Percentiles rank a stretch among this genome's conserved stretches.
Evolutionary conservation across 2,329 filamentous ascomycete species (phyloP).

Genomic region (Zelopaecilomyces penicillatus): DNA sequence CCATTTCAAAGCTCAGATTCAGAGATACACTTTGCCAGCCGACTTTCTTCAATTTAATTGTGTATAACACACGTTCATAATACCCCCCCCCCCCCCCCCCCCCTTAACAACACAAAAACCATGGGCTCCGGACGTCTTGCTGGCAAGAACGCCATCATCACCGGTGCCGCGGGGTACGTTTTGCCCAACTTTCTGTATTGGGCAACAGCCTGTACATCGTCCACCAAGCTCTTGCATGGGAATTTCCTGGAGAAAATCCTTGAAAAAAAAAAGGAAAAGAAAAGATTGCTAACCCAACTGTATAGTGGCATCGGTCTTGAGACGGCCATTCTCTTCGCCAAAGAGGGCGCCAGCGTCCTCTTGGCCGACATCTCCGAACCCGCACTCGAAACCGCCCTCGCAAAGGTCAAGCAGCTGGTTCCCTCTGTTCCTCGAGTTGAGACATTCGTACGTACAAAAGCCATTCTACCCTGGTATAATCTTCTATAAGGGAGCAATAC

Average conservation of each 20-base stretch:
- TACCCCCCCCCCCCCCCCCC: too few species aligned
- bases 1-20: too few species aligned
- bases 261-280: background rate
- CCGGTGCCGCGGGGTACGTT: slow-evolving; percentile 77
- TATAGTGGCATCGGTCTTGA: slow-evolving; percentile 83
- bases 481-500: too few species aligned
- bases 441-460: slow-evolving; percentile 36
- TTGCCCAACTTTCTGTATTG: background rate
- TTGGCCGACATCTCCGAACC: slow-evolving; percentile 77
- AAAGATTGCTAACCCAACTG: slow-evolving; percentile 3
- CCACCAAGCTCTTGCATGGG: background rate
- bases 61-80: too few species aligned
- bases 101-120: slow-evolving; percentile 1
- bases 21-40: too few species aligned
- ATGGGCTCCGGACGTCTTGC: slow-evolving; percentile 40
- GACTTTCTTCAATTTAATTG: too few species aligned
- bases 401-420: slow-evolving; percentile 66
- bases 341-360: slow-evolving; percentile 77
- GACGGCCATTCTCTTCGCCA: slow-evolving; percentile 80
- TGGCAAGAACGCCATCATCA: slow-evolving; percentile 63
- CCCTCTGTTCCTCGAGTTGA: slow-evolving; percentile 54
- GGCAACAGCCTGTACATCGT: background rate
- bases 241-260: background rate
- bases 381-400: slow-evolving; percentile 66
- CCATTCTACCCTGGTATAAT: too few species aligned